Evolutionary conservation across 1,284 basidiomycete species (phyloP), one percentile per base, ranked within the genome.

Genomic region (Tremellales sp.): DNA sequence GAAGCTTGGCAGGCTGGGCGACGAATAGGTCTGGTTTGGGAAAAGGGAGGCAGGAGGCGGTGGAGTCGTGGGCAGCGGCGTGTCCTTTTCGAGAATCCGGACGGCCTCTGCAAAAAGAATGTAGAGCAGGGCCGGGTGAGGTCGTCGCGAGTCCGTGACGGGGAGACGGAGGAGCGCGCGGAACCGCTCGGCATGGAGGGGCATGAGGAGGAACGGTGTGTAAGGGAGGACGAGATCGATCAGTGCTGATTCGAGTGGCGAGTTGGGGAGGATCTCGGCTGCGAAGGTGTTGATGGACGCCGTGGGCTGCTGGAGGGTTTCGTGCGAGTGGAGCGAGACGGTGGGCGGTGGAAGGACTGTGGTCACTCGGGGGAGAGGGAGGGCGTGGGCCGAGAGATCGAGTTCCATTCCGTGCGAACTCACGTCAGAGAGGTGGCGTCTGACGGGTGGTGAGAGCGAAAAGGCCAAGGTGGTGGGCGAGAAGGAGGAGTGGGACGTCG

Each of bases 111-210:
- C 50, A 39, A 64, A 68, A 6, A 68, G 45, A 19, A 65, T 56
- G 47, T 66, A 64, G 25, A 68, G 49, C 1, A 68, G 42, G 12
- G 66, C 58, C 1, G 66, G 64, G 45, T 65, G 66, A 13, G 66
- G 66, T 19, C 66, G 56, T 14, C 25, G 32, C 2, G 47, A 39
- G 27, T 63, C 49, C 18, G 27, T 18, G 0, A 44, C 24, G 3
- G 58, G 50, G 1, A 63, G 41, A 7, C 45, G 28, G 18, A 68
- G 45, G 2, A 60, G 48, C 1, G 62, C 48, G 19, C 66, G 41
- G 28, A 68, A 62, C 2, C 66, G 53, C 16, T 56, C 51, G 1
- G 63, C 57, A 44, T 68, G 60, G 3, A 68, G 24, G 12, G 64
- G 63, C 10, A 68, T 53, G 10, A 46, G 42, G 25, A 66, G 51